A percentile compares a stretch with the other conserved stretches of the same genome.
Evolutionary conservation across 495 filamentous ascomycete genomes (phyloP).

Genomic region (Sordaria brevicollis): DNA sequence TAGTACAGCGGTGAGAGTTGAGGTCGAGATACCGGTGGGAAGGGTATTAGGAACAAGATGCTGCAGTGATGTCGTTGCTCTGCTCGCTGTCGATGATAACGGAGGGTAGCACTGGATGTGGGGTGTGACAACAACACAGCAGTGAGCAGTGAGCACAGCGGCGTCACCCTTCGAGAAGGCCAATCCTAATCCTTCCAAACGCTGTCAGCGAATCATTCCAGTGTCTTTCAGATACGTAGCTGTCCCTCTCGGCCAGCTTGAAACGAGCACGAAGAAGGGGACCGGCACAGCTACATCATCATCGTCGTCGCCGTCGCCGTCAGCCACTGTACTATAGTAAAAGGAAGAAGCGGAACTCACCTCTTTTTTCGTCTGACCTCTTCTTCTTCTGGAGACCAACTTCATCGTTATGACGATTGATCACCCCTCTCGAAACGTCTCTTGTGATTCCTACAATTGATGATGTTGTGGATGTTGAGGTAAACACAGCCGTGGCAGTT

Average conservation of each 20-base stretch:
- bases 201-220: neutral
- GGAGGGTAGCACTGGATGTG: neutral
- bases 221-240: neutral
- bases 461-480: neutral
- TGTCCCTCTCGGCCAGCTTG: neutral
- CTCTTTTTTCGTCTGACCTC: neutral
- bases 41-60: neutral
- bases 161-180: neutral
- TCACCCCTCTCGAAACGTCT: neutral
- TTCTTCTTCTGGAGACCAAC: neutral
- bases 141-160: too few species aligned
- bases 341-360: neutral
- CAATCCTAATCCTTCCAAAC: neutral
- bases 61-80: neutral
- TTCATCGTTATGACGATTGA: neutral
- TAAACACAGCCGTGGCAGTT: neutral
- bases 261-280: neutral
- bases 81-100: neutral
- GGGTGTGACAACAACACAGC: neutral
- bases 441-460: neutral
- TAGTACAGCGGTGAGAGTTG: neutral
- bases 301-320: neutral
- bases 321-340: too few species aligned
- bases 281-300: neutral
- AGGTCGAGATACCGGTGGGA: neutral